Base-by-base conservation (phyloP, 2,329 filamentous ascomycete species). In the Aspergillus sp. region DNA sequence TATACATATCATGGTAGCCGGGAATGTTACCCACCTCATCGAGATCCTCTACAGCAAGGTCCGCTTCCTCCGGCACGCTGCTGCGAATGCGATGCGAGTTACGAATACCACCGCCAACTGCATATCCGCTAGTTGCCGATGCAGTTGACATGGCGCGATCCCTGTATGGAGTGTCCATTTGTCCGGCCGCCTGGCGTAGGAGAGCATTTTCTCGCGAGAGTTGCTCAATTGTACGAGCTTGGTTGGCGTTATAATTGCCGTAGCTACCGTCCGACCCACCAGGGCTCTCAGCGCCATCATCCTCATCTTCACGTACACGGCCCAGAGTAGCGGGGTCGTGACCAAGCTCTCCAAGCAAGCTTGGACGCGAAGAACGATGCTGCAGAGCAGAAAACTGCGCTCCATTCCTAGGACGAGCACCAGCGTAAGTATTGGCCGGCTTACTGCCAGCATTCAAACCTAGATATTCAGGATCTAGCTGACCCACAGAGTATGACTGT, bases 401-500 rank as follows among this genome's bases (percentile, higher is more conserved):
- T 17, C 70, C 73, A 46, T 70, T 71, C 13, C 78, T 71, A 53
- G 68, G 64, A 22, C 77, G 76, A 45, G 64, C 66, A 41, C 68
- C 64, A 4, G 70, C 59, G 30, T 68, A 66, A 19, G 70, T 37
- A 37, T 69, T 64, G 41, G 66, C 59, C 7, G 69, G 62, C 57
- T 71, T 75, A 20, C 27, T 48, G 42, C 65, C 72, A n/a, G 72
- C 66, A 56, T 73, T 66, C 19, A 74, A 56, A 22, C 63, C 68
- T 15, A 73, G 53, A 20, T 70, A 68, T 58, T 93, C 90, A 1
- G 87, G 83, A 53, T 96, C 92, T 60, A 92, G 80, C 71, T 97
- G 93, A 4, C 93, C 93, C 48, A 96, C 93, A 0, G 93, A 98
- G 74, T 98, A 98, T 4, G 95, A 98, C 74, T 97, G 91, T 5